Conservation (phyloP, 176 grass and related monocot species). For the Melocanna baccifera region DNA sequence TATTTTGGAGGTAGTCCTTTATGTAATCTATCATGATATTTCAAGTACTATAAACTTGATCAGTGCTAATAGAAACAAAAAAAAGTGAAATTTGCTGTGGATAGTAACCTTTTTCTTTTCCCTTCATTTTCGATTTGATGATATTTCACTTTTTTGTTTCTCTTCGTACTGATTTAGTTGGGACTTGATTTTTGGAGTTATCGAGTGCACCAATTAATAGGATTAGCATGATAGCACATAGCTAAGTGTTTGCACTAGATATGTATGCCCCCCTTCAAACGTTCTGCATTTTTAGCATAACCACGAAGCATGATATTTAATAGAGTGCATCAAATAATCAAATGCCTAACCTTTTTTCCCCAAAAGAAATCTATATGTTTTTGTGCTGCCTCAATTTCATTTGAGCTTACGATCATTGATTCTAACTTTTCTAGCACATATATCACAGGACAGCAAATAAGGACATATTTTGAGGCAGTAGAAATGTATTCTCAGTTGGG, state of each 20-base stretch:
- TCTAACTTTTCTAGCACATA: constrained; percentile 7
- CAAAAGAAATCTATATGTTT: neutral
- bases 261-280: too few relatives aligned
- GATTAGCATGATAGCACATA: too few relatives aligned
- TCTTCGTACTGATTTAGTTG: neutral
- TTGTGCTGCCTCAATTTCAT: neutral
- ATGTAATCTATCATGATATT: neutral
- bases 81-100: neutral
- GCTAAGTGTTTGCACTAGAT: too few relatives aligned
- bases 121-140: too few relatives aligned
- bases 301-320: neutral
- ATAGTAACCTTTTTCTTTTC: too few relatives aligned
- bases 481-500: constrained; percentile 92
- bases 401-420: neutral
- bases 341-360: constrained; percentile 11
- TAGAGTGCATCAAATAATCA: neutral
- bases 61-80: neutral
- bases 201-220: too few relatives aligned
- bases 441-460: constrained; percentile 61
- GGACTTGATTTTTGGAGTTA: neutral
- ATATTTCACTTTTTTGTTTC: too few relatives aligned
- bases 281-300: constrained; percentile 2
- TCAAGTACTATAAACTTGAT: neutral
- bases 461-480: constrained; percentile 64
- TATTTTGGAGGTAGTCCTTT: neutral